A percentile compares a stretch with the other conserved stretches of the same genome.
Conservation (phyloP, 2,329 filamentous ascomycete species). For the Magnaporthiopsis rhizophila region DNA sequence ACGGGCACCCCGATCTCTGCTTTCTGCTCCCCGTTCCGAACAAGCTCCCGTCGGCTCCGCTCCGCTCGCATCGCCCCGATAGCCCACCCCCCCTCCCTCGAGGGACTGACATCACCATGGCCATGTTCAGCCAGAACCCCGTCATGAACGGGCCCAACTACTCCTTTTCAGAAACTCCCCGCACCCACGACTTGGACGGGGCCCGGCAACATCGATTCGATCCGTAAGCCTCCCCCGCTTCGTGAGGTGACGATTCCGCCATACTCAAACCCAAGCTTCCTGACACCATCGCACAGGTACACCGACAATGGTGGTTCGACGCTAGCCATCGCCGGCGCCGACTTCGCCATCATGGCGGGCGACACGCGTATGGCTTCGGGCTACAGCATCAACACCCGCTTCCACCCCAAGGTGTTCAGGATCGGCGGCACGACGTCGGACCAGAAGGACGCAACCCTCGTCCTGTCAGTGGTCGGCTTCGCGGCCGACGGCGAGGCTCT, state of each 20-base stretch:
- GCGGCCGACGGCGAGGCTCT: constrained; percentile 90
- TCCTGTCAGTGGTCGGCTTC: constrained; percentile 92
- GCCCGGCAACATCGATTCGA: constrained; percentile 76
- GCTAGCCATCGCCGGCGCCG: constrained; percentile 83
- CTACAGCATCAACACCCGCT: constrained; percentile 98
- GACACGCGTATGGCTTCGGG: constrained; percentile 93
- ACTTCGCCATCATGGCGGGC: constrained; percentile 94
- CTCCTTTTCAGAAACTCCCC: constrained; percentile 56
- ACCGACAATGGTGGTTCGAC: constrained; percentile 98
- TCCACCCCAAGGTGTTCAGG: constrained; percentile 92
- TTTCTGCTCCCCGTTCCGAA: background rate
- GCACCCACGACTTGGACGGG: constrained; percentile 41
- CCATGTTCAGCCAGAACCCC: constrained; percentile 65
- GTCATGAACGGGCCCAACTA: constrained; percentile 63
- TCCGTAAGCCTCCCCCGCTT: constrained; percentile 55
- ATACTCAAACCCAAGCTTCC: background rate
- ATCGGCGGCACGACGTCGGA: constrained; percentile 86
- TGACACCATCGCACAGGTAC: constrained; percentile 50
- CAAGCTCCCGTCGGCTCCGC: background rate
- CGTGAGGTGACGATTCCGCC: too few relatives aligned
- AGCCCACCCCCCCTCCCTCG: background rate
- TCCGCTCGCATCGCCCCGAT: background rate
- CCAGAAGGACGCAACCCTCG: constrained; percentile 75
- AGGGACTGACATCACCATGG: constrained; percentile 36
- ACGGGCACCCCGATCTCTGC: background rate